A percentile compares a stretch with the other conserved stretches of the same genome.
Evolutionary conservation across 2,329 filamentous ascomycete genomes (phyloP).

Genomic region (Colletotrichum shisoi): DNA sequence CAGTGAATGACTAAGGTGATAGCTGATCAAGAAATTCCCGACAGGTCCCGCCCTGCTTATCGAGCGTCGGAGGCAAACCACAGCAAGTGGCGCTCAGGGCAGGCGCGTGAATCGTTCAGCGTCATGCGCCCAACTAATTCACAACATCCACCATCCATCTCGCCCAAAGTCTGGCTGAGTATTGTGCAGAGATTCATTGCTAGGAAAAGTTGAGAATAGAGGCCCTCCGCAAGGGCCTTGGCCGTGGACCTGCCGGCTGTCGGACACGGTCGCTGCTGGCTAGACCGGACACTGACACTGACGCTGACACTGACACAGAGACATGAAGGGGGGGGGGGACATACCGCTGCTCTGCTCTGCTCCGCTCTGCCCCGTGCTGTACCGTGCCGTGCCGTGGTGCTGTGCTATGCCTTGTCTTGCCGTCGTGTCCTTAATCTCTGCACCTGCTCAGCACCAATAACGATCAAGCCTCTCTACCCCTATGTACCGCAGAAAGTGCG

Average conservation of each 20-base stretch:
- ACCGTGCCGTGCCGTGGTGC: not conserved
- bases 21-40: constrained; percentile 3
- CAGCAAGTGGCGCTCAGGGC: constrained; percentile 30
- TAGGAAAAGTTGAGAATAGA: not conserved
- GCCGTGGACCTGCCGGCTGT: constrained; percentile 27
- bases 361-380: constrained; percentile 1
- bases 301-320: constrained; percentile 25
- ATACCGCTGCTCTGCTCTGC: not conserved
- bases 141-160: not conserved
- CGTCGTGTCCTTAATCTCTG: constrained; percentile 10
- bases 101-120: constrained; percentile 20
- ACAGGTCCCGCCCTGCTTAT: constrained; percentile 11
- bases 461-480: too few relatives aligned
- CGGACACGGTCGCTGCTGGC: constrained; percentile 11
- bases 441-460: not conserved
- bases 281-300: constrained; percentile 11
- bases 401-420: not conserved
- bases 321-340: not conserved
- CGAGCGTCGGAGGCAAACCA: constrained; percentile 6
- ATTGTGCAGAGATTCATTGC: not conserved
- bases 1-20: not conserved
- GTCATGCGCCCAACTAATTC: constrained; percentile 10
- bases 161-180: constrained; percentile 1
- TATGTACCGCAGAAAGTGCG: constrained; percentile 3
- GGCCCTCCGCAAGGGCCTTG: constrained; percentile 1